phyloP scores from a whole-genome alignment of 495 filamentous ascomycete genomes.

The Penicillium maclennaniae region DNA sequence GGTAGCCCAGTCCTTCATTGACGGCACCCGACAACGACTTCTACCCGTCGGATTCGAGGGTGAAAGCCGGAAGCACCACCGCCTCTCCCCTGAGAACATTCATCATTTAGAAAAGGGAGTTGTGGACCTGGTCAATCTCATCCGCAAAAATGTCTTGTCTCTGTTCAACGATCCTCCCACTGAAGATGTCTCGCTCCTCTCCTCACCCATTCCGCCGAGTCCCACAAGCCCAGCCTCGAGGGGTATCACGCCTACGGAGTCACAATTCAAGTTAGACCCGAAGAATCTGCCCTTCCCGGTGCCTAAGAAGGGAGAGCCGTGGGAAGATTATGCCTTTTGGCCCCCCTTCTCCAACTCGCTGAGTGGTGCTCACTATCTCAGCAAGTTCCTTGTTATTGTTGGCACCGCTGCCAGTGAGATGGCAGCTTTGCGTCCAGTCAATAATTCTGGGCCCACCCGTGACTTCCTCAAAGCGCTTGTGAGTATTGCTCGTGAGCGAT shows the following conservation, averaged over 20 bases:
- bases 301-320: constrained; percentile 69
- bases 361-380: constrained; percentile 80
- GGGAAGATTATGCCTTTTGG: constrained; percentile 98
- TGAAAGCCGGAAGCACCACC: constrained; percentile 77
- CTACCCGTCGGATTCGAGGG: constrained; percentile 83
- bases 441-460: constrained; percentile 50
- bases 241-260: constrained; percentile 52
- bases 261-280: constrained; percentile 73
- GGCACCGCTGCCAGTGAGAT: constrained; percentile 84
- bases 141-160: constrained; percentile 69
- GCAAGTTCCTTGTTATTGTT: constrained; percentile 72
- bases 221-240: constrained; percentile 61
- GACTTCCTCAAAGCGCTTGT: constrained; percentile 71
- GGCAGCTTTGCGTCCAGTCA: constrained; percentile 64
- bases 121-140: constrained; percentile 72
- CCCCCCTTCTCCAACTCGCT: constrained; percentile 88
- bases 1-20: constrained; percentile 83
- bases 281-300: constrained; percentile 74
- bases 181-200: constrained; percentile 82
- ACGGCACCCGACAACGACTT: constrained; percentile 74
- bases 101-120: constrained; percentile 71
- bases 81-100: constrained; percentile 67
- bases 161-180: constrained; percentile 89
- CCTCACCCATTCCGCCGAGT: constrained; percentile 71
- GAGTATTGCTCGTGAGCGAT: constrained; percentile 75